Base-by-base conservation (phyloP, 306 rosid genomes). In the Crataegus laevigata region DNA sequence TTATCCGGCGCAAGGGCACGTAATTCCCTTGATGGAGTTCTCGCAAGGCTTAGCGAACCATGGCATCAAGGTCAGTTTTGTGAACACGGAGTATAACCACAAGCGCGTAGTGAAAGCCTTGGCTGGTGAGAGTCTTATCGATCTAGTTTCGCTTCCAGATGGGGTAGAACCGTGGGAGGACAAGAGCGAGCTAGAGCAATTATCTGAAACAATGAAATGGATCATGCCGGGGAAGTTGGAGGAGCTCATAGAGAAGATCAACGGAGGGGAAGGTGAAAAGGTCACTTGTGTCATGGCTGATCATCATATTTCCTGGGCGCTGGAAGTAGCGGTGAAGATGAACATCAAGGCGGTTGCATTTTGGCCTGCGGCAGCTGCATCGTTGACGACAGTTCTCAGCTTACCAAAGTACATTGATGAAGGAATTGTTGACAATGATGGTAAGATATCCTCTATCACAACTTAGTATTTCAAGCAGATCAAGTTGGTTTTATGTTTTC, bases 1-100 rank as follows among this genome's bases (percentile, higher is more conserved):
- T 75, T 85, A 69, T 76, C 91, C 96, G 3, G 96, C 72, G 30
- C 97, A 89, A 87, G 97, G 97, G 28, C 97, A 92, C 82, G 91
- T 88, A 70, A 84, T 87, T 75, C 96, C 96, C n/a, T 36, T 92
- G 19, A 83, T 89, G 86, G 90, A 88, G 47, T 26, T 89, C 25
- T 88, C 87, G 0, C 74, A 79, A 26, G 19, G 79, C 86, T 78
- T 92, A 38, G 85, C 26, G 24, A 74, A 84, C 59, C 85, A 88
- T 0, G 91, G 88, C 25, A 80, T 87, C 77, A 83, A 81, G 62
- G 79, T 92, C 78, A 88, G 87, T 1, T 89, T 89, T 62, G 84
- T 91, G 25, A 85, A 82, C 77, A 76, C 84, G 25, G 86, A 85
- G 34, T 25, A 18, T 11, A 74, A 30, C 61, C 89, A 83, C 80